These are phyloP conservation scores for Pisolithus thermaeus DNA, from an alignment of 1,284 basidiomycete genomes.

Conservation along the genomic window DNA sequence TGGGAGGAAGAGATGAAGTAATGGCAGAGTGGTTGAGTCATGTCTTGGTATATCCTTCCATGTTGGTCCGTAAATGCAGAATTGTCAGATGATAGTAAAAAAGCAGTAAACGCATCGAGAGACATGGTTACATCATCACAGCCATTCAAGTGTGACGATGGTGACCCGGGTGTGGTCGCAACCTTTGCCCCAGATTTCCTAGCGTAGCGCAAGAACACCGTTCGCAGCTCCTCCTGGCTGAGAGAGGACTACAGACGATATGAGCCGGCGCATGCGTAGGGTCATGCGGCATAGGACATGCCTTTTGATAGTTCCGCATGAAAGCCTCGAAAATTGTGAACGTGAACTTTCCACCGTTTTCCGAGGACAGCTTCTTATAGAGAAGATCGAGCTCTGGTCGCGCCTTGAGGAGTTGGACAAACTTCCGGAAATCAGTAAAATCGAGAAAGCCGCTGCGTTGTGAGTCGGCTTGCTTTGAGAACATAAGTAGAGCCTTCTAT, in stretches of 20 bases:
- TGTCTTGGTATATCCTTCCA: constrained; percentile 47
- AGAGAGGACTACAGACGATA: constrained; percentile 40
- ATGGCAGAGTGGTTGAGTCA: constrained; percentile 81
- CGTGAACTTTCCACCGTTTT: constrained; percentile 41
- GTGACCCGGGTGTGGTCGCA: constrained; percentile 5
- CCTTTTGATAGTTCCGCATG: constrained; percentile 64
- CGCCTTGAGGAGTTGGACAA: constrained; percentile 81
- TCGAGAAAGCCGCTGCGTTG: constrained; percentile 67
- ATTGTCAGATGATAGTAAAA: constrained; percentile 71
- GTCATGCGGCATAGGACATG: constrained; percentile 22
- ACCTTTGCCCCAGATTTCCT: constrained; percentile 9
- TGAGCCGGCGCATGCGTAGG: constrained; percentile 6
- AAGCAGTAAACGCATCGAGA: constrained; percentile 64
- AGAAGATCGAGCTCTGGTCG: constrained; percentile 76
- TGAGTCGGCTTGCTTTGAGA: constrained; percentile 60
- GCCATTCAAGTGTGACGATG: constrained; percentile 7
- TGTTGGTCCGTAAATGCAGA: constrained; percentile 45
- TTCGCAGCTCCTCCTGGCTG: constrained; percentile 39
- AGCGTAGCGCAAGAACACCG: constrained; percentile 54
- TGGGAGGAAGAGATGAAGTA: constrained; percentile 95
- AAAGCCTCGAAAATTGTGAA: constrained; percentile 59
- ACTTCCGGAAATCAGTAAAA: constrained; percentile 78
- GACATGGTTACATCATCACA: constrained; percentile 37
- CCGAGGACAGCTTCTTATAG: constrained; percentile 48
- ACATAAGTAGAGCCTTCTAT: neutral